phyloP scores from a whole-genome alignment of 2,329 filamentous ascomycete genomes.

The Neonectria punicea region DNA sequence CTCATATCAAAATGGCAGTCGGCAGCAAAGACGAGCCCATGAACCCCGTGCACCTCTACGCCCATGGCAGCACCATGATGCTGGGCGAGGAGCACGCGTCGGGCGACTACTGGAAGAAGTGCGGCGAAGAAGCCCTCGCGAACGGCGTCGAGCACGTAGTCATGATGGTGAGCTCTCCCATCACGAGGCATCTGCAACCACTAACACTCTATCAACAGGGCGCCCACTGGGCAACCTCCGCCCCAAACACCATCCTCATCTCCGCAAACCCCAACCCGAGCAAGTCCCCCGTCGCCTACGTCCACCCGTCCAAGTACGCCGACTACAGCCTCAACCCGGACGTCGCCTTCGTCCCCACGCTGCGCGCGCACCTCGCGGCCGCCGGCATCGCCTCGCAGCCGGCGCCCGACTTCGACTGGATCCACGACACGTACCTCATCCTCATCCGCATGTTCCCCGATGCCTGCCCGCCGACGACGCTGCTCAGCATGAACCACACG shows the following conservation, averaged over 20 bases:
- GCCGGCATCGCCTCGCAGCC: too few species aligned
- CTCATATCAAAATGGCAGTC: conserved; percentile 1
- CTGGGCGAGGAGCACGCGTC: conserved; percentile 35
- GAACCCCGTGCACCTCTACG: conserved; percentile 38
- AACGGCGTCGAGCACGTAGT: conserved; percentile 34
- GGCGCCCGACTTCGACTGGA: conserved; percentile 48
- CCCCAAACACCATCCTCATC: too few species aligned
- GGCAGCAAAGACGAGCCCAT: conserved; percentile 22
- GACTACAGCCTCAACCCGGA: too few species aligned
- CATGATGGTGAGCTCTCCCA: conserved; percentile 29
- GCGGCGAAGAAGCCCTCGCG: conserved; percentile 34
- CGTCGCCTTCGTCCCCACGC: too few species aligned
- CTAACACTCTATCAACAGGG: too few species aligned
- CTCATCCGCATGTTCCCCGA: conserved; percentile 75
- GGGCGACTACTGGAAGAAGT: conserved; percentile 38
- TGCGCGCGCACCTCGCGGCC: too few species aligned
- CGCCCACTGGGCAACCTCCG: too few species aligned
- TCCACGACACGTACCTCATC: conserved; percentile 77
- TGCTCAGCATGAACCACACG: conserved; percentile 39
- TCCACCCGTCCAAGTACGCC: too few species aligned
- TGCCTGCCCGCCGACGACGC: conserved; percentile 72
- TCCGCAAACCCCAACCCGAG: too few species aligned
- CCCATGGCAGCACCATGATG: conserved; percentile 43
- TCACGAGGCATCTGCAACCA: too few species aligned
- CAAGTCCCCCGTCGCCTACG: too few species aligned